phyloP scores from a whole-genome alignment of 1,284 basidiomycete genomes.

The Tilletiopsis washingtonensis region DNA sequence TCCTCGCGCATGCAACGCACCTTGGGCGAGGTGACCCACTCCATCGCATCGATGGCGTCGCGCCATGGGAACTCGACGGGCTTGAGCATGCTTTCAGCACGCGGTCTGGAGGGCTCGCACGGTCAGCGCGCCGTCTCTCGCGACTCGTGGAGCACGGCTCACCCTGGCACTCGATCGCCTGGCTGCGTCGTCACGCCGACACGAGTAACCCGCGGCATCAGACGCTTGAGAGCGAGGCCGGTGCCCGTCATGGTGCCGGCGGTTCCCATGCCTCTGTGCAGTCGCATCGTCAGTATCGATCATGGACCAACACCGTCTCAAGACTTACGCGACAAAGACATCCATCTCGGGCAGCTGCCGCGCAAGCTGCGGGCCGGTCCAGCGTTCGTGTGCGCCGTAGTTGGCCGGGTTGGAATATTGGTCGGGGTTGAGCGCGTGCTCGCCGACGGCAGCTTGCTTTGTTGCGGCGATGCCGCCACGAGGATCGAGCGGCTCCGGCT shows the following conservation, averaged over 20 bases:
- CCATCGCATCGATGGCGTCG: conserved; percentile 12
- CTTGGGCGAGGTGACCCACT: conserved; percentile 11
- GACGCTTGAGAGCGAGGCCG: conserved; percentile 8
- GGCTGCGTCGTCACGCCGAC: conserved; percentile 16
- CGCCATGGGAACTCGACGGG: conserved; percentile 26
- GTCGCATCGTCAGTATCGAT: too few species aligned
- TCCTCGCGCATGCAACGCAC: too few species aligned
- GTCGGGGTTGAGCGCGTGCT: conserved; percentile 23
- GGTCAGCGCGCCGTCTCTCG: too few species aligned
- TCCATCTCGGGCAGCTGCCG: conserved; percentile 24
- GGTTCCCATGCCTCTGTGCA: conserved; percentile 27
- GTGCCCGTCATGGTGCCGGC: conserved; percentile 27
- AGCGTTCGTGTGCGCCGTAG: conserved; percentile 14
- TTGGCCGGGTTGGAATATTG: conserved; percentile 24
- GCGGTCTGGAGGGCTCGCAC: too few species aligned
- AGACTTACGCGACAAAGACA: conserved; percentile 14
- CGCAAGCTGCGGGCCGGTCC: conserved; percentile 23
- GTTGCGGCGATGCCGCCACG: conserved; percentile 21
- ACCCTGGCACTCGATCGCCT: conserved; percentile 25
- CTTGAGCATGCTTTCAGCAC: conserved; percentile 14
- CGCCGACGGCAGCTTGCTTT: too few species aligned
- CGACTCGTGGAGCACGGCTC: too few species aligned
- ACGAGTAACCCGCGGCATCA: conserved; percentile 5
- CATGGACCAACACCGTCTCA: too few species aligned
- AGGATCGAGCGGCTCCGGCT: conserved; percentile 16